Evolutionary conservation across 2,329 filamentous ascomycete genomes (phyloP), one percentile per base, ranked within the genome.

Genomic region (Claviceps sp.): DNA sequence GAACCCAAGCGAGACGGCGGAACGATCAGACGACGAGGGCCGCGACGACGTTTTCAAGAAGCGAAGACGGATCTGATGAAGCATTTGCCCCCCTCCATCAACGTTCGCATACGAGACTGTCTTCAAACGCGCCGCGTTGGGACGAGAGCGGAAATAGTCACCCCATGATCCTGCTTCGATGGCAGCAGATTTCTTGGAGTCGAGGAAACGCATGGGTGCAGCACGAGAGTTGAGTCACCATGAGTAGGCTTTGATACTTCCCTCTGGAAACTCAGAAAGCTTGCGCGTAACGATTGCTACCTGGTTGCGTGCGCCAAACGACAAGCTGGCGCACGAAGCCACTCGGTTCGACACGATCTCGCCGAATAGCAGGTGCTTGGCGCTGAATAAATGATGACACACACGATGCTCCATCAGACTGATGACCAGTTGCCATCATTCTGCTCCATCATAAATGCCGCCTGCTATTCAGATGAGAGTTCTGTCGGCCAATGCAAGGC

Each of bases 41-140:
- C 67, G 77, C 36, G 76, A 74, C 22, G 77, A 81, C 22, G 77
- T 79, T 11, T 78, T 80, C 57, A 70, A 78, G 45, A 84, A 84
- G 63, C 72, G 80, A 52, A 83, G 83, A 64, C 72, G 80, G 51
- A 66, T 82, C 58, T 71, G 76, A 58, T 79, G 49, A 45, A 9
- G 22, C n/a, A 44, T 16, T 22, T 13, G 17, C 17, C 20, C 14
- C 14, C 5, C 22, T 23, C 13, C 42, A 23, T 23, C 22, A 26
- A 7, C 20, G 13, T 6, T 23, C 11, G 4, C 20, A 17, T 13
- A 43, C 17, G 20, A 5, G 2, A 17, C 8, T 22, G 5, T 14
- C 40, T 22, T 14, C 40, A 20, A 43, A 22, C 9, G 14, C 14
- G 8, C 7, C 29, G 8, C 16, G 9, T 34, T 13, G 8, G 11